Conservation (phyloP, 179 eudicot genomes). For the Beta macrorhiza region DNA sequence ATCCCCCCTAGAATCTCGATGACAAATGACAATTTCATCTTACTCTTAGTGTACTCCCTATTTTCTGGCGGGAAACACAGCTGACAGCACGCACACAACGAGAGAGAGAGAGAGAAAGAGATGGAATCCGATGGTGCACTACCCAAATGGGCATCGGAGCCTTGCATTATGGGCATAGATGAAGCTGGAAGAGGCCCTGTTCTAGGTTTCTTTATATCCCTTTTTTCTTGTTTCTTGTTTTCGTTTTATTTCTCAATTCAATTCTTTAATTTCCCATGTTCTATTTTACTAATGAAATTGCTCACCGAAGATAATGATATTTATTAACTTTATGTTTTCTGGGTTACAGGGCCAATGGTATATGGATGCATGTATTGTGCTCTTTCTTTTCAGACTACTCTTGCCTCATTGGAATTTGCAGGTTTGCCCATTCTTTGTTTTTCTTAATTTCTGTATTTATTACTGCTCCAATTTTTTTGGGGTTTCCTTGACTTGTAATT, state of each 20-base stretch:
- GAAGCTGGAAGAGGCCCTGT: slow-evolving; percentile 99
- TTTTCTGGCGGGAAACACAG: slow-evolving; percentile 15
- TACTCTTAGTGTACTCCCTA: not conserved
- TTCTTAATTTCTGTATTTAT: not conserved
- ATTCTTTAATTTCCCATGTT: not conserved
- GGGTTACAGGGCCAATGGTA: slow-evolving; percentile 86
- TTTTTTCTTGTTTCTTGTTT: not conserved
- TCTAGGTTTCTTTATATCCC: slow-evolving; percentile 50
- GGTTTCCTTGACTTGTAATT: not conserved
- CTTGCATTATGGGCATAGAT: slow-evolving; percentile 95
- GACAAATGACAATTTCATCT: too few relatives aligned
- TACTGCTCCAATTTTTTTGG: not conserved
- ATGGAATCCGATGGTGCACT: slow-evolving; percentile 41
- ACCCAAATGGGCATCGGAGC: slow-evolving; percentile 76
- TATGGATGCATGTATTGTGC: slow-evolving; percentile 95
- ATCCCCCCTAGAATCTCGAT: too few relatives aligned
- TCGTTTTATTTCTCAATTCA: too few relatives aligned
- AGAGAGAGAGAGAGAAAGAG: slow-evolving; percentile 26
- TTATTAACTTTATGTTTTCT: not conserved
- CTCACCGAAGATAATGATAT: not conserved
- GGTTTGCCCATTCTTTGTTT: slow-evolving; percentile 36
- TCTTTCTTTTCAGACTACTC: slow-evolving; percentile 65
- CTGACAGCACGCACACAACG: not conserved
- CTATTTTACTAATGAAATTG: not conserved
- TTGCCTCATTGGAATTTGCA: slow-evolving; percentile 75